Conservation (phyloP, 2,329 filamentous ascomycete species). For the Sclerotiophoma versabilis region DNA sequence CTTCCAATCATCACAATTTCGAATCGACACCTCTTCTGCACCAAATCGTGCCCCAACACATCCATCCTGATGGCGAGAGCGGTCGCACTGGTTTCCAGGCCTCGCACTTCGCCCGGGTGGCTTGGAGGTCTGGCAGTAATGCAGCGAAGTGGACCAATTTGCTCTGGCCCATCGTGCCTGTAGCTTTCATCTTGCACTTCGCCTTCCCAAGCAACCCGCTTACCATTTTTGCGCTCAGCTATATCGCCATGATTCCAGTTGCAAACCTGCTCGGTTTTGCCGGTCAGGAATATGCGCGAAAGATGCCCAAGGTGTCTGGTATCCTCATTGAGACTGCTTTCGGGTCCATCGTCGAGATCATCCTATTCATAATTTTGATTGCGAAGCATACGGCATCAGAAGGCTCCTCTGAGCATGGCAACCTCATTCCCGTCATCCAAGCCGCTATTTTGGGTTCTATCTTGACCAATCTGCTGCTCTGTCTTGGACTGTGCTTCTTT, state of each 20-base stretch:
- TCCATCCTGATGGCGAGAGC: constrained; percentile 67
- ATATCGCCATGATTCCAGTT: constrained; percentile 77
- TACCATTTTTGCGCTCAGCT: constrained; percentile 71
- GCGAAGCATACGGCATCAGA: constrained; percentile 54
- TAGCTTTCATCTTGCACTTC: constrained; percentile 69
- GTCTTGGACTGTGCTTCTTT: constrained; percentile 81
- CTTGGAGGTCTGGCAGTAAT: constrained; percentile 68
- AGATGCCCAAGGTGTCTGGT: constrained; percentile 75
- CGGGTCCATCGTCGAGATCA: constrained; percentile 79
- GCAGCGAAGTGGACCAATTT: constrained; percentile 72
- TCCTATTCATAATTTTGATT: constrained; percentile 80
- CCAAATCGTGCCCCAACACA: constrained; percentile 40
- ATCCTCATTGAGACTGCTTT: constrained; percentile 66
- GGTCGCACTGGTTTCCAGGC: constrained; percentile 71
- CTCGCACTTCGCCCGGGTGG: constrained; percentile 67
- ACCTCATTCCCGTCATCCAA: constrained; percentile 71
- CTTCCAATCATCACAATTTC: constrained; percentile 25
- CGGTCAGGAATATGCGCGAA: constrained; percentile 73
- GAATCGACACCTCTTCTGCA: constrained; percentile 44
- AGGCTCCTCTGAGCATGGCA: constrained; percentile 48
- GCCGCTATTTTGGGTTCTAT: constrained; percentile 86
- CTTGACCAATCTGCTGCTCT: constrained; percentile 79
- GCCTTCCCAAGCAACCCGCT: constrained; percentile 63
- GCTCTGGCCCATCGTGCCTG: constrained; percentile 77
- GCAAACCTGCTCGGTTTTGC: constrained; percentile 79